These are phyloP conservation scores for Chondrostereum purpureum DNA, from an alignment of 1,284 basidiomycete species.

Conservation along the genomic window DNA sequence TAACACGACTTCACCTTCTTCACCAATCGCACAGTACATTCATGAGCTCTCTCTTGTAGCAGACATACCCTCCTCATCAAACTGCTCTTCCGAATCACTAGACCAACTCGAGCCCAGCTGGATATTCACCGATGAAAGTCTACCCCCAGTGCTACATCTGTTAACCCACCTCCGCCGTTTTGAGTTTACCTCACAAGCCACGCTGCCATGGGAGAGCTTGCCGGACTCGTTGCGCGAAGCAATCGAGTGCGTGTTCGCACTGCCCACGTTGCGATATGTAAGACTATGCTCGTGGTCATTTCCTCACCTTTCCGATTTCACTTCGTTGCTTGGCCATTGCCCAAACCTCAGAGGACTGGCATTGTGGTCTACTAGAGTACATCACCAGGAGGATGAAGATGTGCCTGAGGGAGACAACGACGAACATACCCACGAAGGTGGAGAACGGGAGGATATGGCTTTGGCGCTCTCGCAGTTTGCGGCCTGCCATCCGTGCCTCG, in stretches of 20 bases:
- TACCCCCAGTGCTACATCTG: slow-evolving; percentile 27
- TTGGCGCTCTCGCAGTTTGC: no score
- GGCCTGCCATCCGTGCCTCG: slow-evolving; percentile 16
- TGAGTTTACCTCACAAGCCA: slow-evolving; percentile 29
- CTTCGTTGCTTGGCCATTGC: slow-evolving; percentile 24
- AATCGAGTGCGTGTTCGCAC: slow-evolving; percentile 24
- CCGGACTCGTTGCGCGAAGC: slow-evolving; percentile 26
- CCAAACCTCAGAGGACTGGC: slow-evolving; percentile 28
- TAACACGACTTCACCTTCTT: slow-evolving; percentile 10
- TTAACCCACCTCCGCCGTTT: slow-evolving; percentile 30
- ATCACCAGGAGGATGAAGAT: slow-evolving; percentile 13
- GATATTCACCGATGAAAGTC: slow-evolving; percentile 29
- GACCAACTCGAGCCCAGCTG: slow-evolving; percentile 20
- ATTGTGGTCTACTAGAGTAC: slow-evolving; percentile 25
- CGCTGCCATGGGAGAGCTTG: slow-evolving; percentile 28
- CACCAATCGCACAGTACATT: slow-evolving; percentile 20
- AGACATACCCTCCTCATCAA: slow-evolving; percentile 21
- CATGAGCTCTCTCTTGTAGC: slow-evolving; percentile 32
- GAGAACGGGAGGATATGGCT: neutral
- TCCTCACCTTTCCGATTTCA: slow-evolving; percentile 25
- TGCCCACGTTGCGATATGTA: slow-evolving; percentile 27
- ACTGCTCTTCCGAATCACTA: slow-evolving; percentile 22
- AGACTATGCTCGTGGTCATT: slow-evolving; percentile 34
- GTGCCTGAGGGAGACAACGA: neutral
- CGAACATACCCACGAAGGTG: neutral